Base-by-base conservation (phyloP, 2,329 filamentous ascomycete genomes). In the Curvularia sp. region DNA sequence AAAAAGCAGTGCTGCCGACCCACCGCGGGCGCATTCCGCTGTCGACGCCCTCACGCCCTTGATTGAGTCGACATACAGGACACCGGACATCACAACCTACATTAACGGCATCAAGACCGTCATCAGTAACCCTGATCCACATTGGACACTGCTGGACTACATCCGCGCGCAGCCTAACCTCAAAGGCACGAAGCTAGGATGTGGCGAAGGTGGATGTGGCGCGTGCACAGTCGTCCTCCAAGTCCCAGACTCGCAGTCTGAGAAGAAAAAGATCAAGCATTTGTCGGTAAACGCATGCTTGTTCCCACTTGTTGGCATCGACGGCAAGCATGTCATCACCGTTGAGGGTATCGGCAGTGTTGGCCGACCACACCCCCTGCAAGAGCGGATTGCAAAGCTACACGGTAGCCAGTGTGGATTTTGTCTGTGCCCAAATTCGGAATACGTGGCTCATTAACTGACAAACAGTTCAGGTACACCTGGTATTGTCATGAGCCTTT, bases 261-360 rank as follows among this genome's bases (percentile, higher is more conserved):
- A 89, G 72, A 97, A 96, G 15, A 91, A 90, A 70, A 86, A 90
- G 75, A 90, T 97, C 69, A 97, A 97, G 73, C 93, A 98, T 82
- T 91, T 94, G 55, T 95, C 92, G 49, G 91, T 98, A 53, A 98
- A 98, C 73, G 94, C 94, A 22, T 98, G 94, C 75, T 81, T 98
- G 49, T 94, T 94, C 12, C 95, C 94, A 2, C 83, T 98, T 39
- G 90, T 92, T 58, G 96, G 92, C 64, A 85, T 98, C 46, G 94
- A 98, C 77, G 94, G 94, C 48, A 98, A 98, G 76, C 94, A 98
- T 85, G 91, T 98, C 75, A 93, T 98, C 73, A 98, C 94, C 2
- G 88, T 98, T 42, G 94, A 98, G 79, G 94, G 94, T 6, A 96
- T 98, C 67, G 94, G 94, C 15, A 91, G 89, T 76, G 88, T 91